These are phyloP conservation scores for Fimicolochytrium jonesii DNA, from an alignment of 192 early-diverging fungal genomes.

Conservation along the genomic window DNA sequence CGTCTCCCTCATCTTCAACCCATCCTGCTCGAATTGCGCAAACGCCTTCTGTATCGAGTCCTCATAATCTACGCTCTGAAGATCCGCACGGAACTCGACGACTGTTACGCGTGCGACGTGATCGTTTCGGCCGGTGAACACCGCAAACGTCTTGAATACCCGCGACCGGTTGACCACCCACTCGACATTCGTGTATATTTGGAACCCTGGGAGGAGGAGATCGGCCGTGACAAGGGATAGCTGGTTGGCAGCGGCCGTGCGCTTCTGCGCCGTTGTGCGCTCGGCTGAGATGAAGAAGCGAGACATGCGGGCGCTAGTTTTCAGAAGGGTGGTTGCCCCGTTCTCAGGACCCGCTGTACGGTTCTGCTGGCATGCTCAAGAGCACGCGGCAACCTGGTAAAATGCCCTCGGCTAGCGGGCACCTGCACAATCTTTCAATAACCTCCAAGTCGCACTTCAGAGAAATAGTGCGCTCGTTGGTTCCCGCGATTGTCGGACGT, in stretches of 20 bases:
- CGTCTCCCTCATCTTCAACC: constrained; percentile 15
- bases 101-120: constrained; percentile 18
- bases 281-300: constrained; percentile 10
- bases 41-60: constrained; percentile 15
- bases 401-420: not conserved
- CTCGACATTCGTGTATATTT: constrained; percentile 19
- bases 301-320: no score
- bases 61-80: not conserved
- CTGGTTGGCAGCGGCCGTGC: not conserved
- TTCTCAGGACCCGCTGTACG: no score
- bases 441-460: no score
- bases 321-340: no score
- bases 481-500: no score
- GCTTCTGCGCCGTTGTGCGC: not conserved
- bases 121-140: constrained; percentile 14
- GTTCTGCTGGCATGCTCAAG: not conserved
- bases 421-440: not conserved
- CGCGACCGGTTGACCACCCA: constrained; percentile 24
- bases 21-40: constrained; percentile 20
- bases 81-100: constrained; percentile 4
- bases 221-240: not conserved
- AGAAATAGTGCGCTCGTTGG: no score
- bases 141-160: constrained; percentile 34
- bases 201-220: constrained; percentile 14
- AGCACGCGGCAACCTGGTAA: not conserved